Base-by-base conservation (phyloP, 2,329 filamentous ascomycete species). In the Colletotrichum salicis region DNA sequence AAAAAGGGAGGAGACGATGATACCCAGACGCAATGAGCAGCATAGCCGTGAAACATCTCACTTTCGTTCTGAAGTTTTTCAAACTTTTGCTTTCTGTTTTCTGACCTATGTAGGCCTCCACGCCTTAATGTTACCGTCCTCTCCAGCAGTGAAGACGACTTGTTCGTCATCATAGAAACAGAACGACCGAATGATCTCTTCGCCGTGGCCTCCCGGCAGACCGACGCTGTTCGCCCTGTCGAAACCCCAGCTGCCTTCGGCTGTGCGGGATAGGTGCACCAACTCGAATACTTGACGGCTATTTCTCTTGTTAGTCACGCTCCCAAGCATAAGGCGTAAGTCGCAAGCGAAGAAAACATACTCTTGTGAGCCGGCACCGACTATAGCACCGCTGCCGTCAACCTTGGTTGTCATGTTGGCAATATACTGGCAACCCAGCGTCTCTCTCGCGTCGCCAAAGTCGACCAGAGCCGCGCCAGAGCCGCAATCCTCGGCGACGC, bases 391-490 rank as follows among this genome's bases (percentile, higher is more conserved):
- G 13, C 82, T 83, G 3, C 87, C 87, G 51, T 90, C 88, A 29
- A 86, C 79, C 82, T 92, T 90, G 64, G 86, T 86, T 56, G 88
- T 81, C 51, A 95, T 85, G 76, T 92, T 90, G 22, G 92, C 90
- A 2, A 94, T 87, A 79, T 96, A 96, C 83, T 93, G 92, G 74
- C 92, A 94, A 4, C 84, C 86, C 6, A 95, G 79, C n/a, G 82
- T 82, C 71, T 86, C 83, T 35, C 94, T 86, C 78, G 94, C 84
- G 77, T 96, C 93, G 3, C 93, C 93, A 77, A 94, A 91, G 74
- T 89, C 83, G 27, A 80, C 79, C 1, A 84, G 84, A 2, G 89
- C 87, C 1, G 87, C 84, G 11, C 90, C 91, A 22, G 88, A 88
- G 57, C 89, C 87, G n/a, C 85, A 83, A 51, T 88, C 87, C 74